Base-by-base conservation (phyloP, 2,329 filamentous ascomycete genomes). In the Ophiostoma pallidulum region DNA sequence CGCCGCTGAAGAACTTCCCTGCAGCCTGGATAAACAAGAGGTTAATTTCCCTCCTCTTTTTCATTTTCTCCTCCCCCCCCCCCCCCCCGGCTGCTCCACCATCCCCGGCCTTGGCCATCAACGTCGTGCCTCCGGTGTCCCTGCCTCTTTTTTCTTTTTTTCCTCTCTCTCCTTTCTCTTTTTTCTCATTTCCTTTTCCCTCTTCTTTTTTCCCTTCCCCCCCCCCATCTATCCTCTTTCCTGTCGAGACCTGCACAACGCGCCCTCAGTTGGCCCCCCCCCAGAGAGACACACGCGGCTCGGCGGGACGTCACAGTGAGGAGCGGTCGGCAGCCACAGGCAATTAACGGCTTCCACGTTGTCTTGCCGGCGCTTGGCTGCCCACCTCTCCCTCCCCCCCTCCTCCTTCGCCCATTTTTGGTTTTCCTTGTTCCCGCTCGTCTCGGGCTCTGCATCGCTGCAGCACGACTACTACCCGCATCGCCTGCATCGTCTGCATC, bases 261-360 rank as follows among this genome's bases (percentile, higher is more conserved):
- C 32, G 16, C n/a, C 12, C 42, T 44, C 22, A 32, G 20, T 19
- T 40, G 26, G 33, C n/a, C 19, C 33, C 28, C 39, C 26, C 16
- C 9, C 10, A 45, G 26, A 28, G 18, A 41, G 32, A 47, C 48
- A 44, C n/a, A n/a, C n/a, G n/a, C 35, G 33, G 38, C 24, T 44
- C 33, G 28, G 29, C 31, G 41, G 36, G 36, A 26, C 9, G 41
- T 28, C 33, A 24, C 33, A 43, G 29, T 38, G 36, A 32, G 33
- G 16, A 28, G 41, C 38, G 14, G 19, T 12, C 41, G 36, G 37
- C 48, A 32, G 35, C 48, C 47, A 42, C 50, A 48, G 37, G 50
- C 53, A 54, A 54, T 54, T 37, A 54, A 48, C 48, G 39, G 31
- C 51, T 16, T 53, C 51, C 53, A 54, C 51, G 53, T 54, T 40